phyloP scores from a whole-genome alignment of 2,329 filamentous ascomycete species.

The Colletotrichum euphorbiae region DNA sequence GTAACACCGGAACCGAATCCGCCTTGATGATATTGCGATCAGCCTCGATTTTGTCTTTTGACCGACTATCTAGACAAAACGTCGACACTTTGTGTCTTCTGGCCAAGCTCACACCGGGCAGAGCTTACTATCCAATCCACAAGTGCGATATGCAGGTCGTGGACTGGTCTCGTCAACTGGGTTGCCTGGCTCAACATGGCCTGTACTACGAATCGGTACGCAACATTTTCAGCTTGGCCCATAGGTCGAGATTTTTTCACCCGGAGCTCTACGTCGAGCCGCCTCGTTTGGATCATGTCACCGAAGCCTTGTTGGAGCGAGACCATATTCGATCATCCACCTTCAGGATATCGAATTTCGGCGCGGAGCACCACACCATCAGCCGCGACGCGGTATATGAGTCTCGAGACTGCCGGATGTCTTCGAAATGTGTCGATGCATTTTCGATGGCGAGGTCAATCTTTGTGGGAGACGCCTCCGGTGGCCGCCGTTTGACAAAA shows the following conservation, averaged over 20 bases:
- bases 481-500: no score
- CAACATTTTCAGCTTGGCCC: conserved; percentile 49
- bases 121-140: conserved; percentile 58
- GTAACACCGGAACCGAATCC: conserved; percentile 65
- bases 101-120: conserved; percentile 54
- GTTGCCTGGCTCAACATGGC: conserved; percentile 58
- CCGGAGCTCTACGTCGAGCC: neutral
- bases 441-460: neutral
- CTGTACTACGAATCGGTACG: conserved; percentile 52
- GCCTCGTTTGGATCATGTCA: neutral
- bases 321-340: conserved; percentile 55
- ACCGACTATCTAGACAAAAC: conserved; percentile 48
- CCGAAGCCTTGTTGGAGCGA: conserved; percentile 32
- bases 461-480: no score
- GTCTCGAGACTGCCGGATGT: conserved; percentile 9
- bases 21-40: conserved; percentile 61
- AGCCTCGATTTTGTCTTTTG: conserved; percentile 61
- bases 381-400: conserved; percentile 35
- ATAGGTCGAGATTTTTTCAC: conserved; percentile 1
- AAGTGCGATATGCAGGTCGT: conserved; percentile 60
- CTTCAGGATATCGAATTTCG: conserved; percentile 45
- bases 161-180: conserved; percentile 54
- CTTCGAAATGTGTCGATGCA: neutral
- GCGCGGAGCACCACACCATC: conserved; percentile 42
- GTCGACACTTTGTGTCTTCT: conserved; percentile 50